These are phyloP conservation scores for Exophiala sp. DNA, from an alignment of 2,329 filamentous ascomycete species.

Conservation along the genomic window DNA sequence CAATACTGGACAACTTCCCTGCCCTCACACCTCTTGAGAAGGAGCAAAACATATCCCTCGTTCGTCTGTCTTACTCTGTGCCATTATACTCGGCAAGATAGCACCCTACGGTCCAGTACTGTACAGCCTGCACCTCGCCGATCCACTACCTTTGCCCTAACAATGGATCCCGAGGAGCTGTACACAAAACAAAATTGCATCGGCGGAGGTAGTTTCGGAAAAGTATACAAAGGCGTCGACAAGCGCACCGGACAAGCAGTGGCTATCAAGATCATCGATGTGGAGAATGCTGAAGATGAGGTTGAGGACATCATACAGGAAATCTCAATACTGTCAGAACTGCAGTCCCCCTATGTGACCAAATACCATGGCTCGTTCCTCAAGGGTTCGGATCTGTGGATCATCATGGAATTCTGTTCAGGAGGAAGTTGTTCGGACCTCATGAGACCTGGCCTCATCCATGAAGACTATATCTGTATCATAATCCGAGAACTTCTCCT, in stretches of 20 bases:
- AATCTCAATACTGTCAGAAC: conserved; percentile 92
- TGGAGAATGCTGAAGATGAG: conserved; percentile 98
- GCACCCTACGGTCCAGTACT: background rate
- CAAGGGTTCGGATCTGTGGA: conserved; percentile 95
- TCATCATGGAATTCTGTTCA: conserved; percentile 99
- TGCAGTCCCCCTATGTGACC: conserved; percentile 93
- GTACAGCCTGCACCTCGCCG: background rate
- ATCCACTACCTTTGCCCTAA: background rate
- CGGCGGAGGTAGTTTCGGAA: conserved; percentile 95
- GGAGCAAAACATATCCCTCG: background rate
- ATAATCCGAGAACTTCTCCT: conserved; percentile 85
- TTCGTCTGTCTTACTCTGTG: no score
- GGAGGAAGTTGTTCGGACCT: conserved; percentile 94
- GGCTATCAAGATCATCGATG: conserved; percentile 97
- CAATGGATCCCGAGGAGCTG: conserved; percentile 77
- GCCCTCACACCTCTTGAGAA: background rate
- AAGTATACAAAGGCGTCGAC: conserved; percentile 97
- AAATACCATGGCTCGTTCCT: conserved; percentile 97
- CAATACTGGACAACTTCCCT: background rate
- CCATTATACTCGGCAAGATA: background rate
- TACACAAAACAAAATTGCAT: conserved; percentile 94
- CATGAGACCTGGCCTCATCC: conserved; percentile 87
- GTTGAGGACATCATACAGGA: conserved; percentile 99
- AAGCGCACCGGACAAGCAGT: conserved; percentile 89
- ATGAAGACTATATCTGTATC: conserved; percentile 95